phyloP scores from a whole-genome alignment of 2,329 filamentous ascomycete genomes.

The Xylariaceae sp. region DNA sequence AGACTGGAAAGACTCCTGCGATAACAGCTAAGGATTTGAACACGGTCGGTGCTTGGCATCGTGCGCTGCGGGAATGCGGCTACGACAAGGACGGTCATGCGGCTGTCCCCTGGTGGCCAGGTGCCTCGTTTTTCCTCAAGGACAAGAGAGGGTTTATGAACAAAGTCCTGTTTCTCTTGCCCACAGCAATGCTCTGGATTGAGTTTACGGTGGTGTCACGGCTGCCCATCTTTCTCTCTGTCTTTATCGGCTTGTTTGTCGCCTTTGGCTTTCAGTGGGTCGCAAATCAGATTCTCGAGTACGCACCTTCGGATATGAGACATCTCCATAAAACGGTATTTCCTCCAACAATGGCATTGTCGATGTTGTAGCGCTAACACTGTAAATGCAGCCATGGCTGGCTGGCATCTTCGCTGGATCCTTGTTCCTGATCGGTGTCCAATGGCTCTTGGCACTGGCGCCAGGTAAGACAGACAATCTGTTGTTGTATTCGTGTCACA shows the following conservation, averaged over 20 bases:
- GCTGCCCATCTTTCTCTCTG: constrained; percentile 67
- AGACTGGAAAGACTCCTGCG: constrained; percentile 84
- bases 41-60: constrained; percentile 74
- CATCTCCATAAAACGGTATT: constrained; percentile 82
- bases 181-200: constrained; percentile 70
- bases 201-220: constrained; percentile 69
- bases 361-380: constrained; percentile 8
- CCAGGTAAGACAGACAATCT: constrained; percentile 50
- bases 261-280: constrained; percentile 72
- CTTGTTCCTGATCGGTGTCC: constrained; percentile 72
- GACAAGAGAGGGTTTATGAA: constrained; percentile 75
- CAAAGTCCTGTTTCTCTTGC: constrained; percentile 87
- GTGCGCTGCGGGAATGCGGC: constrained; percentile 77
- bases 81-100: constrained; percentile 76
- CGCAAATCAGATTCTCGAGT: constrained; percentile 72
- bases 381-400: constrained; percentile 68
- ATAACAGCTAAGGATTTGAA: constrained; percentile 88
- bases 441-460: constrained; percentile 72
- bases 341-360: constrained; percentile 11
- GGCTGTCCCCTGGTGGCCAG: constrained; percentile 66
- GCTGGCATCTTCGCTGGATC: constrained; percentile 89
- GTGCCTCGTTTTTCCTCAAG: constrained; percentile 67
- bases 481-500: background rate
- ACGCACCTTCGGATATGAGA: constrained; percentile 83
- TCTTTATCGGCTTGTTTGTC: constrained; percentile 66